Evolutionary conservation across 2,329 filamentous ascomycete genomes (phyloP).

Genomic region (Colletotrichum eleusines): DNA sequence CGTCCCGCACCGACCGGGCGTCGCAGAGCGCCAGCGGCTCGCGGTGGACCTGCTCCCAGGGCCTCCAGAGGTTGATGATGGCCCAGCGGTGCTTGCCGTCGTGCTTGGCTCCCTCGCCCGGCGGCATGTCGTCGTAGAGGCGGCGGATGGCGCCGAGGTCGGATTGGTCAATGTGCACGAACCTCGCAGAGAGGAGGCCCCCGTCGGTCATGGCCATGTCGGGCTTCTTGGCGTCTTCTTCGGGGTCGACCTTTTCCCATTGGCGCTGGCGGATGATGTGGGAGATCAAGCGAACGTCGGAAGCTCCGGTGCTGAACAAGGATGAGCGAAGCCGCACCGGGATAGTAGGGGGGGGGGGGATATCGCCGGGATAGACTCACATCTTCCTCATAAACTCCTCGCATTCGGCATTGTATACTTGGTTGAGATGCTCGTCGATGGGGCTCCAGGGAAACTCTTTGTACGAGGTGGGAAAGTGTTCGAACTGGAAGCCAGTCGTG

Average conservation of each 20-base stretch:
- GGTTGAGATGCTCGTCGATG: conserved; percentile 23
- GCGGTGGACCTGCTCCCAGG: conserved; percentile 59
- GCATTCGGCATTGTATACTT: conserved; percentile 4
- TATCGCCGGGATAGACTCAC: neutral
- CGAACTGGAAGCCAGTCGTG: conserved; percentile 21
- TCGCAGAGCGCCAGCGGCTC: conserved; percentile 57
- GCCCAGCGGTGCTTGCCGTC: conserved; percentile 32
- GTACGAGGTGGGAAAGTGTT: conserved; percentile 19
- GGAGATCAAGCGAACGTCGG: conserved; percentile 15
- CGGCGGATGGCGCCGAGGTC: conserved; percentile 54
- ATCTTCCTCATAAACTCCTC: conserved; percentile 23
- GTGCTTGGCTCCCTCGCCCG: conserved; percentile 18
- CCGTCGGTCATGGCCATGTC: conserved; percentile 33
- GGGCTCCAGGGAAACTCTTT: conserved; percentile 26
- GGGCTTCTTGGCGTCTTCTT: conserved; percentile 18
- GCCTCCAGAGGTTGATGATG: conserved; percentile 57
- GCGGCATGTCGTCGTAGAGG: conserved; percentile 24
- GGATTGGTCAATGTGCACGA: conserved; percentile 68
- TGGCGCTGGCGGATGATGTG: conserved; percentile 23
- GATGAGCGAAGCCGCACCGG: no score
- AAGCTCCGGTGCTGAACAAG: neutral
- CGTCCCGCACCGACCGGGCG: conserved; percentile 51
- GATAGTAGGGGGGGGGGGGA: no score
- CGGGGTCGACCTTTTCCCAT: conserved; percentile 8
- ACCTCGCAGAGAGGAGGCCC: neutral